Evolutionary conservation across 345 rosid genomes (phyloP), one percentile per base, ranked within the genome.

Genomic region (Alliaria petiolata): DNA sequence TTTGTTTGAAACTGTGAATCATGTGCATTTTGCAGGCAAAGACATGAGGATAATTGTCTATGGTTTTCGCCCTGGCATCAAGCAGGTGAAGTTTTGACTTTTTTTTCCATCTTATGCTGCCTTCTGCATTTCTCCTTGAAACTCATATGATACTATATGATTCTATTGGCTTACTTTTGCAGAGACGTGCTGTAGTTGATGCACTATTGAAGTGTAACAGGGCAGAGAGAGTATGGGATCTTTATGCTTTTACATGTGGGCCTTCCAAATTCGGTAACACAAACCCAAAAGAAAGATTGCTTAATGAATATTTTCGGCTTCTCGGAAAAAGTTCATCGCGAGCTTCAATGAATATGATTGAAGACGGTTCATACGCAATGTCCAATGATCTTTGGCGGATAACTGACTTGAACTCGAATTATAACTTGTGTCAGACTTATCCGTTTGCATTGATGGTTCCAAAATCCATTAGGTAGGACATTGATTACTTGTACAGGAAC

Each of bases 11-110:
- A 26, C 33, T 4, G 53, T 53, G 34, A 61, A 53, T 64, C 67
- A 47, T 69, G 53, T 63, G 26, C 69, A 8, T 76, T 79, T 78
- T 78, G 74, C 80, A 95, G 99, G 99, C 65, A 95, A 91, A 79
- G 99, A 95, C 80, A 91, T 95, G 99, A 88, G 97, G 78, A 81
- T 92, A 58, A 76, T 95, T 66, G 98, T 95, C 40, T 89, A 89
- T 77, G 96, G 98, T 70, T 95, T 95, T 74, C 98, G 78, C 72
- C 93, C 99, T 38, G 82, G 81, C 67, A 89, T 84, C 77, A 92
- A 81, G 87, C 93, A 87, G 99, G 99, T 92, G 26, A 70, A 60
- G 38, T 50, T 49, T 43, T 40, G 52, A 20, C 2, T 19, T 26
- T 28, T 8, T 22, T 35, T n/a, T 50, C 17, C 36, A 34, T 58